These are phyloP conservation scores for Mucuna pruriens DNA, from an alignment of 306 rosid genomes.

Conservation along the genomic window DNA sequence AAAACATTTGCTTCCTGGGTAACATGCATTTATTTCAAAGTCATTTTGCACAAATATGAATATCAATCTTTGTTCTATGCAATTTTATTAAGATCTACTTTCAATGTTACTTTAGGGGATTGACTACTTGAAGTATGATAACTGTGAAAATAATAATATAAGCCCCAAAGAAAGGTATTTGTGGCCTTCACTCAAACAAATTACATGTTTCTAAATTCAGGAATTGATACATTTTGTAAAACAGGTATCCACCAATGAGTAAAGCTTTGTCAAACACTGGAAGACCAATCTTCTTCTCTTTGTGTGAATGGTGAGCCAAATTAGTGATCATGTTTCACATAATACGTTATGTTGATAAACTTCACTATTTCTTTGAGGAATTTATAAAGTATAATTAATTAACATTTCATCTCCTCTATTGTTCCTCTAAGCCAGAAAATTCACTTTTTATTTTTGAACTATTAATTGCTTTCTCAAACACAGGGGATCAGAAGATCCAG, in stretches of 20 bases:
- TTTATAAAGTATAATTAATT: not conserved
- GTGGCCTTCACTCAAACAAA: not conserved
- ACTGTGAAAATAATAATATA: conserved; percentile 57
- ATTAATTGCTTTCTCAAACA: conserved; percentile 31
- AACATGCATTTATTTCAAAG: conserved; percentile 12
- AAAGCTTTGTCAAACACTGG: conserved; percentile 58
- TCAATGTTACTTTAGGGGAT: conserved; percentile 51
- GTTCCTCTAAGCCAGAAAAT: not conserved
- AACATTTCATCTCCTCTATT: not conserved
- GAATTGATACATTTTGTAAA: conserved; percentile 5
- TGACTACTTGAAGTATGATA: conserved; percentile 87
- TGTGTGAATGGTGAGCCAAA: conserved; percentile 78
- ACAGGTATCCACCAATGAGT: conserved; percentile 75
- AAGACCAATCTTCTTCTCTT: conserved; percentile 64
- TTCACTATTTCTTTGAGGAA: not conserved
- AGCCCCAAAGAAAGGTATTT: conserved; percentile 67
- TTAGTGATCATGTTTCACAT: not conserved
- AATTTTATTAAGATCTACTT: not conserved
- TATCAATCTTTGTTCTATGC: no score
- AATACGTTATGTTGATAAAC: not conserved
- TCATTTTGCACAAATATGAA: no score
- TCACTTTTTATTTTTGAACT: not conserved
- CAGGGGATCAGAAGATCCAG: conserved; percentile 80
- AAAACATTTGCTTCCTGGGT: conserved; percentile 85
- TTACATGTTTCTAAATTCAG: not conserved